Base-by-base conservation (phyloP, 2,329 filamentous ascomycete species). In the Teratosphaeria zuluensis region DNA sequence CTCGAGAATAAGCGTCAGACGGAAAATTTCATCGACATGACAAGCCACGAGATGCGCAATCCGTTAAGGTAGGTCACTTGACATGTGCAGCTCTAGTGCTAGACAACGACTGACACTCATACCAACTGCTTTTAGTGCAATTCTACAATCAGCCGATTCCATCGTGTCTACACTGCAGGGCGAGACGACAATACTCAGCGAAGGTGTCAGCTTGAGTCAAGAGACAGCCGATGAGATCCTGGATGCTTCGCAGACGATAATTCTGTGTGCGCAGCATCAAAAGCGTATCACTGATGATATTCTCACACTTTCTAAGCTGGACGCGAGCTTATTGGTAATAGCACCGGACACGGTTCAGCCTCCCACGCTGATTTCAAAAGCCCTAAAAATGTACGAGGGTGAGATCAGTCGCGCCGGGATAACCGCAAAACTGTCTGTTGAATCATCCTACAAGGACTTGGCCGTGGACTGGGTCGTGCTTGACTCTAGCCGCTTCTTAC, bases 241-340 rank as follows among this genome's bases (percentile, higher is more conserved):
- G 4, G 68, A 70, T 53, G 66, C 66, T 5, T 67, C 67, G 4
- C 66, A 76, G 48, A 77, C 75, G 33, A 77, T 79, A 58, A 70
- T 76, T 38, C 70, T 75, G 42, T 79, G 77, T 61, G 74, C 33
- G 5, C 71, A 75, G 30, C 77, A 79, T 58, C 76, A 78, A 58
- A 78, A 77, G 60, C 68, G 75, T 24, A 78, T 79, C 42, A 76
- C 79, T 9, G 77, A 79, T 61, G 77, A 79, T 59, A 70, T 79
- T 4, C 67, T 78, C 1, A 77, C 76, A 0, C 63, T 78, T 24
- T 75, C 73, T 46, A 78, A 78, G 57, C 71, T 78, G 16, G 76
- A 78, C 53, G 76, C 75, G 0, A 74, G 73, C 61, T 68, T 78
- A 5, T 64, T 79, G 1, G 65, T 67, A 3, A 75, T 78, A 31